A percentile compares a stretch with the other conserved stretches of the same genome.
These are phyloP conservation scores for Scolecobasidium constrictum DNA, from an alignment of 2,329 filamentous ascomycete species.

Conservation along the genomic window DNA sequence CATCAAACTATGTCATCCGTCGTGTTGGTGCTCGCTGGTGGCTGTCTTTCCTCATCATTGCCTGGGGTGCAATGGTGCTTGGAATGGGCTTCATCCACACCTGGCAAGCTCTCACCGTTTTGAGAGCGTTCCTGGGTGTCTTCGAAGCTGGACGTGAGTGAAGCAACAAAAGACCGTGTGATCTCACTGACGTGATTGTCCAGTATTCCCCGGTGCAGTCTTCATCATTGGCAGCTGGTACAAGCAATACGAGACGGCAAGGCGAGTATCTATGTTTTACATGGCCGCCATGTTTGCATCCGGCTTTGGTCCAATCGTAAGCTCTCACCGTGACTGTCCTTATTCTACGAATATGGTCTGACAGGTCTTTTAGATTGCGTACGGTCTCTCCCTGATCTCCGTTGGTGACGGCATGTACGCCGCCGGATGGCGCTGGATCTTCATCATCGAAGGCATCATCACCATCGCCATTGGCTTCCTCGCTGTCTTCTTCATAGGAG, in stretches of 20 bases:
- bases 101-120: conserved; percentile 19
- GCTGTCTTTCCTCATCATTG: conserved; percentile 15
- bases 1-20: conserved; percentile 9
- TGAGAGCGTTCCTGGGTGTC: conserved; percentile 20
- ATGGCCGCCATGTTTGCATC: conserved; percentile 20
- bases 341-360: neutral
- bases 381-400: conserved; percentile 20
- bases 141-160: conserved; percentile 16
- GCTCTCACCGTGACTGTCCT: neutral
- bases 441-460: conserved; percentile 15
- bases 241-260: conserved; percentile 15
- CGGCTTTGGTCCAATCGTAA: conserved; percentile 22
- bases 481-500: conserved; percentile 18
- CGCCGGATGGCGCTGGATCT: conserved; percentile 18
- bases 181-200: conserved; percentile 13
- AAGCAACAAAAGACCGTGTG: neutral
- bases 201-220: conserved; percentile 20
- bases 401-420: conserved; percentile 22
- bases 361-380: conserved; percentile 15
- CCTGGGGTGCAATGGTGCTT: conserved; percentile 16
- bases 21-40: conserved; percentile 16
- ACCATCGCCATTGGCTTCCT: conserved; percentile 16
- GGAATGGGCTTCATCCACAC: conserved; percentile 16
- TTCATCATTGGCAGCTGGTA: conserved; percentile 14
- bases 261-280: conserved; percentile 18